Conservation (phyloP, 345 rosid species). For the Tarenaya hassleriana region DNA sequence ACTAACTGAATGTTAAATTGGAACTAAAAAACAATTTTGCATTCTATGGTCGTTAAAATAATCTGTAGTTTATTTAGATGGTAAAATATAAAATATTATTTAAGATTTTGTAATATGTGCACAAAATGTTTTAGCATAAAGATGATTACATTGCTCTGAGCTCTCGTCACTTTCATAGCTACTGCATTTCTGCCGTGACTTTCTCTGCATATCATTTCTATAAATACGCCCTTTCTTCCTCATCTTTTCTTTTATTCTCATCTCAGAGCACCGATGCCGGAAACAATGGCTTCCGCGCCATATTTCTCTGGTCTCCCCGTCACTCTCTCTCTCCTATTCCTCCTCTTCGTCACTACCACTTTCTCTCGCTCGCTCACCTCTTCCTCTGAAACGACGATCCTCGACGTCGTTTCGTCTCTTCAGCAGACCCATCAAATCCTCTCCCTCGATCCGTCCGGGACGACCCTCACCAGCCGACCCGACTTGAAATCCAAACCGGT, state of each 20-base stretch:
- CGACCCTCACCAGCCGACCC: slow-evolving; percentile 17
- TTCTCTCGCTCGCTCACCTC: slow-evolving; percentile 36
- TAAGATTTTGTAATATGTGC: too few species aligned
- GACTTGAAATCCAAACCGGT: slow-evolving; percentile 18
- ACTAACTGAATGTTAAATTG: too few species aligned
- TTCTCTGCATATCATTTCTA: slow-evolving; percentile 11
- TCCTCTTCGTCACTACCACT: slow-evolving; percentile 15
- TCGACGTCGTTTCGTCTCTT: slow-evolving; percentile 51
- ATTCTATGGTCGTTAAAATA: too few species aligned
- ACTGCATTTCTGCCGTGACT: slow-evolving; percentile 26
- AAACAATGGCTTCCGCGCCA: slow-evolving; percentile 14
- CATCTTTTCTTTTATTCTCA: too few species aligned
- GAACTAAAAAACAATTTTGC: too few species aligned
- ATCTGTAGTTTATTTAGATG: too few species aligned
- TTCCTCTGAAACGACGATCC: slow-evolving; percentile 25
- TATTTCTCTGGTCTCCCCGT: slow-evolving; percentile 14
- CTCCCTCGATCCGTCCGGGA: slow-evolving; percentile 33
- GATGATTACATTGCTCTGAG: slow-evolving; percentile 9
- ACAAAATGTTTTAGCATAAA: too few species aligned
- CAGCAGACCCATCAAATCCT: slow-evolving; percentile 39
- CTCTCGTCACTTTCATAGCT: slow-evolving; percentile 20
- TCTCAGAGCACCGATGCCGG: slow-evolving; percentile 22
- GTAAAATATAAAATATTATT: too few species aligned
- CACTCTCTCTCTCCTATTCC: too few species aligned
- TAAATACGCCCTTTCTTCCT: slow-evolving; percentile 17